Conservation (phyloP, 2,329 filamentous ascomycete species). For the Talaromyces sp. region DNA sequence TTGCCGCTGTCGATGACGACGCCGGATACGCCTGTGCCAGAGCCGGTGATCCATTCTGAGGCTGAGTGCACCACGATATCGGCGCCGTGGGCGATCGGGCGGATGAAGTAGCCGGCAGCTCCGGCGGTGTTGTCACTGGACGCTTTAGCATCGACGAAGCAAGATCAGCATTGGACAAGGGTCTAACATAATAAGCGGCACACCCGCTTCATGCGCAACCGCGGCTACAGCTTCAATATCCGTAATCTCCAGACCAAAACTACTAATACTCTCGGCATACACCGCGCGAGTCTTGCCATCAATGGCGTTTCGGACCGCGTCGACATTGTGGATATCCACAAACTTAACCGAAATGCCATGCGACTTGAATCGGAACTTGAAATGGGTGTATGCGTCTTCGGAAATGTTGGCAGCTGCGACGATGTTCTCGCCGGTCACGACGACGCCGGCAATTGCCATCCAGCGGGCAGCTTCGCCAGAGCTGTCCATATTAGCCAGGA, state of each 20-base stretch:
- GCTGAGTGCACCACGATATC: slow-evolving; percentile 88
- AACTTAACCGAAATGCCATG: slow-evolving; percentile 81
- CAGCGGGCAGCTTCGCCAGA: slow-evolving; percentile 81
- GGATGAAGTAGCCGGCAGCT: slow-evolving; percentile 76
- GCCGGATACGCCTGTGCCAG: slow-evolving; percentile 80
- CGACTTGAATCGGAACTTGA: slow-evolving; percentile 78
- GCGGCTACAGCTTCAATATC: slow-evolving; percentile 78
- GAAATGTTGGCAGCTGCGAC: slow-evolving; percentile 81
- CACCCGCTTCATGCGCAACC: slow-evolving; percentile 64
- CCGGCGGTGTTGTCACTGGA: slow-evolving; percentile 75
- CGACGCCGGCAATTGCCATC: slow-evolving; percentile 73
- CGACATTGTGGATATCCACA: slow-evolving; percentile 66
- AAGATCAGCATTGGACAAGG: background rate
- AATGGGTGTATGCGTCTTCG: slow-evolving; percentile 89
- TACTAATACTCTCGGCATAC: slow-evolving; percentile 83
- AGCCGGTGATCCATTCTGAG: slow-evolving; percentile 90
- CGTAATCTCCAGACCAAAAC: slow-evolving; percentile 82
- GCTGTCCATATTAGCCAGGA: background rate
- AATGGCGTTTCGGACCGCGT: slow-evolving; percentile 71
- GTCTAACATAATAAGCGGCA: slow-evolving; percentile 56
- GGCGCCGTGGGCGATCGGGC: slow-evolving; percentile 78
- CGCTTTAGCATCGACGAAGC: background rate
- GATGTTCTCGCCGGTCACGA: slow-evolving; percentile 81
- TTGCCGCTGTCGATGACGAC: slow-evolving; percentile 78
- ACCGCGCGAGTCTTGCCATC: slow-evolving; percentile 86